Conservation (phyloP, 176 grass and related monocot genomes). For the Triticum monococcum region DNA sequence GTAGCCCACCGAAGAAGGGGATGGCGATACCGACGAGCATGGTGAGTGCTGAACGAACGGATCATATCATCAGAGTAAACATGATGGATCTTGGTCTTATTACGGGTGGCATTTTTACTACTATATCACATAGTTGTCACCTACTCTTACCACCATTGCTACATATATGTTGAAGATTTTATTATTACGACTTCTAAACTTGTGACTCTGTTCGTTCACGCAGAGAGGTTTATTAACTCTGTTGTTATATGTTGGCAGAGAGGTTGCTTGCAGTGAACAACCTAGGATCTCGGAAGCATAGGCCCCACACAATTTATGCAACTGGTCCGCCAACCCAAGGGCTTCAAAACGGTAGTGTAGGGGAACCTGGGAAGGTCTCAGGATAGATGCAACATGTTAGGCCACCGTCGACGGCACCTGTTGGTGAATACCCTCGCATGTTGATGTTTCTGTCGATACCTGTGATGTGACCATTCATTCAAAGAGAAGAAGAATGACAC, state of each 20-base stretch:
- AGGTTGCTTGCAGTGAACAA: constrained; percentile 69
- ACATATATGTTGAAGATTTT: not conserved
- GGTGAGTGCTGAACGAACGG: constrained; percentile 28
- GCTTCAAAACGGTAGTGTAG: not conserved
- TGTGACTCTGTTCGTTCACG: not conserved
- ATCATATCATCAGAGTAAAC: too few species aligned
- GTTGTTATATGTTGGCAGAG: not conserved
- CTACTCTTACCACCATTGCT: not conserved
- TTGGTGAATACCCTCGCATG: too few species aligned
- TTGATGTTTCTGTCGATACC: too few species aligned
- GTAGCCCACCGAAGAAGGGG: constrained; percentile 51
- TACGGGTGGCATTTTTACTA: too few species aligned
- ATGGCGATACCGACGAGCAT: constrained; percentile 33
- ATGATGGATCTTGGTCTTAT: too few species aligned
- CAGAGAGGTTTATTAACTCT: not conserved
- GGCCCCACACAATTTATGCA: constrained; percentile 84
- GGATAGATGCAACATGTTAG: too few species aligned
- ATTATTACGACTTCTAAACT: not conserved
- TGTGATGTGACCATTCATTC: too few species aligned
- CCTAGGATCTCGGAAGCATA: constrained; percentile 71
- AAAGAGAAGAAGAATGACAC: too few species aligned
- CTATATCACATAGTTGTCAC: too few species aligned
- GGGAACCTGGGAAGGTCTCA: too few species aligned
- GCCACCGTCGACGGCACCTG: too few species aligned
- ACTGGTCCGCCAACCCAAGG: constrained; percentile 67